Evolutionary conservation across 495 filamentous ascomycete genomes (phyloP).

Genomic region (Apodospora peruviana): DNA sequence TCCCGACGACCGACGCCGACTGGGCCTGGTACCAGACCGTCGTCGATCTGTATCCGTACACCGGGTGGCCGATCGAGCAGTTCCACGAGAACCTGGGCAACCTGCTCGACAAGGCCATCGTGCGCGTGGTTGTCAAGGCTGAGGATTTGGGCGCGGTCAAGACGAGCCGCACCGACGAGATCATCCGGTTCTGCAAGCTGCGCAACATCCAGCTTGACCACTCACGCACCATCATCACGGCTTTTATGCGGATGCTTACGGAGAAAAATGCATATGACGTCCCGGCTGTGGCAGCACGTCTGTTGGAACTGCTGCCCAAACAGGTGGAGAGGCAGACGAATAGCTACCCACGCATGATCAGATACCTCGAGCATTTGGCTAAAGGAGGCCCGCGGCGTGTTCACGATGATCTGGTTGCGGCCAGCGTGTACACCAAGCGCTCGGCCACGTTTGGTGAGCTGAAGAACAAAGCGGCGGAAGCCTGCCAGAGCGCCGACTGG

Average conservation of each 20-base stretch:
- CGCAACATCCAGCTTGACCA: not conserved
- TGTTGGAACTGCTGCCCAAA: not conserved
- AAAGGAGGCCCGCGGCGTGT: not conserved
- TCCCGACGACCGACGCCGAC: not conserved
- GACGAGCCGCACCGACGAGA: not conserved
- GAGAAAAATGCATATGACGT: not conserved
- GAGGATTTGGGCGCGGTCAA: not conserved
- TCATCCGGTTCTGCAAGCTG: not conserved
- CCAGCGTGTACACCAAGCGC: not conserved
- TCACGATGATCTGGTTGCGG: not conserved
- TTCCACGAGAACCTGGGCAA: not conserved
- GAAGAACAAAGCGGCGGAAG: not conserved
- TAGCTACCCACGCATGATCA: not conserved
- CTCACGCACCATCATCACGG: not conserved
- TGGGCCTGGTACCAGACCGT: not conserved
- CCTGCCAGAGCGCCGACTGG: not conserved
- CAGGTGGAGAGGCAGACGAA: not conserved
- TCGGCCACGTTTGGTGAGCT: not conserved
- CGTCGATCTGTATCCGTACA: not conserved
- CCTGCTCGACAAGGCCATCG: not conserved
- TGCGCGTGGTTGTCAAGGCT: not conserved
- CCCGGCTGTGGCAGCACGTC: not conserved
- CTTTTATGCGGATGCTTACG: not conserved
- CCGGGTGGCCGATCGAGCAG: not conserved
- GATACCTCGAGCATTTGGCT: not conserved